phyloP scores from a whole-genome alignment of 2,329 filamentous ascomycete genomes.

The Penicillium hordei region DNA sequence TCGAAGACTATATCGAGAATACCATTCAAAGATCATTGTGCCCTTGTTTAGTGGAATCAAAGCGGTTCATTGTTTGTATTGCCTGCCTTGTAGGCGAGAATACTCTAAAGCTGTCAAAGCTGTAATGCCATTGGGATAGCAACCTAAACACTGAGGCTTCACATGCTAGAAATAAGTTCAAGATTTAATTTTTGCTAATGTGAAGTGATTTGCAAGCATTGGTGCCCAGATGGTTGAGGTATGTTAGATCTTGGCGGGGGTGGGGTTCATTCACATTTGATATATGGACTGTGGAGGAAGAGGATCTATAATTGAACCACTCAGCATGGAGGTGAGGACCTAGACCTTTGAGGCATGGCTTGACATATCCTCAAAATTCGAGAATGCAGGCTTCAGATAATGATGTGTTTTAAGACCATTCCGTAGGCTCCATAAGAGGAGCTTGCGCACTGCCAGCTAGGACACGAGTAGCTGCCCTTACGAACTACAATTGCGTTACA shows the following conservation, averaged over 20 bases:
- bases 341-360: not conserved
- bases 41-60: not conserved
- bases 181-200: not conserved
- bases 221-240: not conserved
- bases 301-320: not conserved
- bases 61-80: constrained; percentile 1
- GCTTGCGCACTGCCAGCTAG: not conserved
- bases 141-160: not conserved
- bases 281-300: constrained; percentile 2
- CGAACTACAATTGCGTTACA: not conserved
- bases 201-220: not conserved
- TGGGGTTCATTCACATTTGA: constrained; percentile 1
- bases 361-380: not conserved
- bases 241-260: not conserved
- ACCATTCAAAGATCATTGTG: not conserved
- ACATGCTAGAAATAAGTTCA: not conserved
- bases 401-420: too few species aligned
- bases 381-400: not conserved
- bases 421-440: not conserved
- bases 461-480: too few species aligned
- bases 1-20: not conserved
- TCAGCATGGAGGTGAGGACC: not conserved
- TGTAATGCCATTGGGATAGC: not conserved
- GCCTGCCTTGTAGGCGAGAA: not conserved
- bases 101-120: not conserved